A percentile compares a stretch with the other conserved stretches of the same genome.
Conservation (phyloP, 805 yeast species). For the Teunomyces pallodes region DNA sequence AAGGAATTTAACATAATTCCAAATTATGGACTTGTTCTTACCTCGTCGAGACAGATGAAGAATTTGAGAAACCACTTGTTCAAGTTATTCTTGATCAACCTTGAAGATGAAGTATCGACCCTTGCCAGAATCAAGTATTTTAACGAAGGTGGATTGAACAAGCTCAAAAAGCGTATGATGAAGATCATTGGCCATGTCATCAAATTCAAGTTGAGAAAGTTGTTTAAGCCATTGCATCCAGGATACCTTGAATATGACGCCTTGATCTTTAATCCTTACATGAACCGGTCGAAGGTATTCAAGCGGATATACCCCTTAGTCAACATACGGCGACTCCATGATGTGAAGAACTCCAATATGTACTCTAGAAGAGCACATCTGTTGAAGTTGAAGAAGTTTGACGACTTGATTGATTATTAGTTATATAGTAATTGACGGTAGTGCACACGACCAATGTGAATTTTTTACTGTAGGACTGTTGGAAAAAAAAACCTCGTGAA, state of each 20-base stretch:
- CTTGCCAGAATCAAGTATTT: slow-evolving; percentile 35
- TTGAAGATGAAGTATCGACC: slow-evolving; percentile 37
- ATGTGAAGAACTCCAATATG: slow-evolving; percentile 2
- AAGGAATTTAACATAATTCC: slow-evolving; percentile 36
- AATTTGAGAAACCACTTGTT: slow-evolving; percentile 31
- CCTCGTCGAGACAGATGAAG: slow-evolving; percentile 19
- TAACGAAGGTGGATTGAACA: slow-evolving; percentile 24
- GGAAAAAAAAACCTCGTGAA: background rate
- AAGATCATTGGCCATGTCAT: slow-evolving; percentile 28
- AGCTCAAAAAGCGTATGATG: slow-evolving; percentile 26
- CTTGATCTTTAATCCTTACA: slow-evolving; percentile 24
- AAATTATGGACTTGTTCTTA: slow-evolving; percentile 27
- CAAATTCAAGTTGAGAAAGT: slow-evolving; percentile 24
- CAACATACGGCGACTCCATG: slow-evolving; percentile 2
- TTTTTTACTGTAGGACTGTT: background rate
- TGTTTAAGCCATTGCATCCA: slow-evolving; percentile 13
- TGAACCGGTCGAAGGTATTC: slow-evolving; percentile 17
- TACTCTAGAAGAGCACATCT: background rate
- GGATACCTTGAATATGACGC: slow-evolving; percentile 20
- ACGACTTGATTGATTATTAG: slow-evolving; percentile 6
- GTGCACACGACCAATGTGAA: slow-evolving; percentile 7
- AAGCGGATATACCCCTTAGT: slow-evolving; percentile 34
- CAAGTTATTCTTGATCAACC: slow-evolving; percentile 35
- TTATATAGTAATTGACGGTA: slow-evolving; percentile 1
- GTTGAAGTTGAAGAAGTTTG: slow-evolving; percentile 9